A percentile compares a stretch with the other conserved stretches of the same genome.
phyloP scores from a whole-genome alignment of 2,329 filamentous ascomycete genomes.

The Sclerotinia subarctica region DNA sequence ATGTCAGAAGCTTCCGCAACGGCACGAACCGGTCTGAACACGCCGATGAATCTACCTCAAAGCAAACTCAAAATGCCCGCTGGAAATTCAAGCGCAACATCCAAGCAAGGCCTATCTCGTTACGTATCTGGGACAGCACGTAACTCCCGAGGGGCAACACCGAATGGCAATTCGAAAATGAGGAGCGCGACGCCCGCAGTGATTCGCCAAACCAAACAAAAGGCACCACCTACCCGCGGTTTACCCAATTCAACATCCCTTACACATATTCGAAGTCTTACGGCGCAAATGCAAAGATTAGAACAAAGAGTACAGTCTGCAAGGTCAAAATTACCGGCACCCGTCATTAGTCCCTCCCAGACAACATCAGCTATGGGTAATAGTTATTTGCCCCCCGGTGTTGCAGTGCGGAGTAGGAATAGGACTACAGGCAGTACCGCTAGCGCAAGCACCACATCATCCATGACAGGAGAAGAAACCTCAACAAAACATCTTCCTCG shows the following conservation, averaged over 20 bases:
- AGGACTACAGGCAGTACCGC: conserved; percentile 54
- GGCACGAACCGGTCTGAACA: conserved; percentile 30
- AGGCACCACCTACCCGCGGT: conserved; percentile 41
- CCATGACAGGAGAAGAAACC: conserved; percentile 35
- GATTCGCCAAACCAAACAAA: conserved; percentile 43
- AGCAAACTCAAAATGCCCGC: conserved; percentile 55
- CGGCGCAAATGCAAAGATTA: conserved; percentile 94
- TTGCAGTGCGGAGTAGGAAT: conserved; percentile 67
- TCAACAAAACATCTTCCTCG: conserved; percentile 52
- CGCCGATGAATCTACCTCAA: conserved; percentile 35
- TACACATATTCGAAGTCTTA: conserved; percentile 87
- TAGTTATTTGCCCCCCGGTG: conserved; percentile 51
- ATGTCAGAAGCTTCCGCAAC: conserved; percentile 75
- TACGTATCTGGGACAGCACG: conserved; percentile 29
- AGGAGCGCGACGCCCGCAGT: conserved; percentile 39
- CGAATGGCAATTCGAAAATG: conserved; percentile 26
- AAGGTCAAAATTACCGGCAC: conserved; percentile 85
- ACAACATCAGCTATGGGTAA: conserved; percentile 42
- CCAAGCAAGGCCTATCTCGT: conserved; percentile 45
- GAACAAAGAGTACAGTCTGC: conserved; percentile 90
- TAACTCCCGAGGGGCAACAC: conserved; percentile 30
- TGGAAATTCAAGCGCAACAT: conserved; percentile 51
- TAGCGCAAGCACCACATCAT: conserved; percentile 29
- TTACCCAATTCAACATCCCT: conserved; percentile 67
- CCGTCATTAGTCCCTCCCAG: conserved; percentile 72